phyloP scores from a whole-genome alignment of 2,329 filamentous ascomycete genomes.

The Aschersonia sp. region DNA sequence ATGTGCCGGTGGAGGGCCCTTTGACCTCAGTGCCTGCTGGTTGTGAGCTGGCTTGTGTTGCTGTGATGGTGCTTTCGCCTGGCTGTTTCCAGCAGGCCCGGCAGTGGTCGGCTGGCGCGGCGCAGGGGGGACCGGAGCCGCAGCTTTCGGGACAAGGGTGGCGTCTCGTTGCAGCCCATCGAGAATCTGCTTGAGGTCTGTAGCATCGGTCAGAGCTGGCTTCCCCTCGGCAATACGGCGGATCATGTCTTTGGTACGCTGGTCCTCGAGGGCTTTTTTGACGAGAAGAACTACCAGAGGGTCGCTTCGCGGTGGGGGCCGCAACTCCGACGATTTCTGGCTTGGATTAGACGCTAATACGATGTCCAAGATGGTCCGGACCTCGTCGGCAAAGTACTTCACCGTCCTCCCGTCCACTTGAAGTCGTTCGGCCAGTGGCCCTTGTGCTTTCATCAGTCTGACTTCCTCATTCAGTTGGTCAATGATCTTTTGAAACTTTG shows the following conservation, averaged over 20 bases:
- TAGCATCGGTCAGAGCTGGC: slow-evolving; percentile 35
- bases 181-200: slow-evolving; percentile 36
- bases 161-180: slow-evolving; percentile 31
- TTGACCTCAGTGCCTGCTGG: slow-evolving; percentile 43
- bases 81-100: slow-evolving; percentile 7
- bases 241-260: slow-evolving; percentile 33
- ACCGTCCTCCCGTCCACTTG: slow-evolving; percentile 40
- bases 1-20: slow-evolving; percentile 36
- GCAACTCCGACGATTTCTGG: slow-evolving; percentile 37
- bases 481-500: slow-evolving; percentile 67
- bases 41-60: slow-evolving; percentile 16
- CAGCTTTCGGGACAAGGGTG: slow-evolving; percentile 17
- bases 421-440: slow-evolving; percentile 38
- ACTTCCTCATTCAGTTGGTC: slow-evolving; percentile 56
- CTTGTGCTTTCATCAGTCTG: slow-evolving; percentile 33
- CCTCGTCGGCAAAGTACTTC: slow-evolving; percentile 45
- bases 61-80: slow-evolving; percentile 19
- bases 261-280: slow-evolving; percentile 40
- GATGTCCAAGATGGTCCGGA: slow-evolving; percentile 41
- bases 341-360: slow-evolving; percentile 43
- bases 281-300: slow-evolving; percentile 41
- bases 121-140: slow-evolving; percentile 12
- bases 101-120: slow-evolving; percentile 16
- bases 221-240: slow-evolving; percentile 36
- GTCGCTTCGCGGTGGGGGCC: slow-evolving; percentile 38